phyloP scores from a whole-genome alignment of 805 yeast species.

The Metschnikowia drakensbergensis region DNA sequence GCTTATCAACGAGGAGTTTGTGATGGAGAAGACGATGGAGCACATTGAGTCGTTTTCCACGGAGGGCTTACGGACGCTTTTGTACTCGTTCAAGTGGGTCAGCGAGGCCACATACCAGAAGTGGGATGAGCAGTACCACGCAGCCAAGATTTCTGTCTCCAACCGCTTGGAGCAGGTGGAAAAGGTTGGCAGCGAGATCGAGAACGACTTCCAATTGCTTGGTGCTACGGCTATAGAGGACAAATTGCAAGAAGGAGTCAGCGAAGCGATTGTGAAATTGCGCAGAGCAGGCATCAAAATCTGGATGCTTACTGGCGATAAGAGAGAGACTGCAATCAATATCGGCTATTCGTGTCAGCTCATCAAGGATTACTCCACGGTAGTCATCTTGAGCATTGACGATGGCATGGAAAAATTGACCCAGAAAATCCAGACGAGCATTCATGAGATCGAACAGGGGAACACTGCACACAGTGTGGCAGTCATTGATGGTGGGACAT shows the following conservation, averaged over 20 bases:
- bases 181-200: conserved; percentile 67
- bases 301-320: conserved; percentile 99
- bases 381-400: conserved; percentile 59
- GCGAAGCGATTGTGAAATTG: conserved; percentile 88
- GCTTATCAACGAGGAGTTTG: conserved; percentile 66
- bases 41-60: conserved; percentile 93
- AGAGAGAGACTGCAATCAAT: conserved; percentile 95
- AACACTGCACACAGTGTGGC: conserved; percentile 90
- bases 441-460: conserved; percentile 66
- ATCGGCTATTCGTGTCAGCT: conserved; percentile 93
- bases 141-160: conserved; percentile 71
- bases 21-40: conserved; percentile 78
- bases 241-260: conserved; percentile 93
- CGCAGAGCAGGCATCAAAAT: conserved; percentile 89
- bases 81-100: conserved; percentile 78
- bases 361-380: conserved; percentile 89
- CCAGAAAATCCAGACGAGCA: conserved; percentile 69
- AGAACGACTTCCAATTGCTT: conserved; percentile 58
- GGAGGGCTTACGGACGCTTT: conserved; percentile 87
- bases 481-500: conserved; percentile 91
- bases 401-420: conserved; percentile 52
- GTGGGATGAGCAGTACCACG: conserved; percentile 67
- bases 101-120: conserved; percentile 50
- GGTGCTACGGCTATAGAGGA: conserved; percentile 99
- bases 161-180: conserved; percentile 68